These are phyloP conservation scores for Silene coronaria DNA, from an alignment of 179 eudicot species.

Conservation along the genomic window DNA sequence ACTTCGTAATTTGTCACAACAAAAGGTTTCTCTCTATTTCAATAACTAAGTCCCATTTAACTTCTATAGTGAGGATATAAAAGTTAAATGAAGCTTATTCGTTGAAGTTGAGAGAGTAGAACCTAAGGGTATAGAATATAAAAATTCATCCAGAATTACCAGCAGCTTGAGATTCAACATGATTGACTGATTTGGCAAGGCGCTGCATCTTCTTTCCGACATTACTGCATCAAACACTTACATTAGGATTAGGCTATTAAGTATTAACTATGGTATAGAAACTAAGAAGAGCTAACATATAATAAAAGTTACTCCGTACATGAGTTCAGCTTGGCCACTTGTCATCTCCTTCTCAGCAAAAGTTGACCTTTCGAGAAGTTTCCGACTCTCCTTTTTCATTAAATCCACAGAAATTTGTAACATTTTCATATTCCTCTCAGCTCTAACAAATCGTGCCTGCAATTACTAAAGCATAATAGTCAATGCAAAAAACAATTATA, in stretches of 20 bases:
- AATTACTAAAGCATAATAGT: conserved; percentile 1
- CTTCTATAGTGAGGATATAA: background rate
- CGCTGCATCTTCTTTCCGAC: conserved; percentile 53
- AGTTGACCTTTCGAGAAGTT: conserved; percentile 77
- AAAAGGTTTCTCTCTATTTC: background rate
- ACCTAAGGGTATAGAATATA: background rate
- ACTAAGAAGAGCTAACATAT: background rate
- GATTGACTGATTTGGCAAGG: conserved; percentile 58
- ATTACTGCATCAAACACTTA: conserved; percentile 37
- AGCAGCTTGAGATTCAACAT: conserved; percentile 60
- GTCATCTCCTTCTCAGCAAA: conserved; percentile 89
- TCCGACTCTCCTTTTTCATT: conserved; percentile 78
- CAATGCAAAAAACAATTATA: conserved; percentile 5
- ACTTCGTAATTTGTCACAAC: background rate
- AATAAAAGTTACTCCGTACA: conserved; percentile 43
- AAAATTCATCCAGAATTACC: conserved; percentile 33
- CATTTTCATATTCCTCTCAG: conserved; percentile 68
- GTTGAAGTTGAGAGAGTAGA: background rate
- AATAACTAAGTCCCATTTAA: background rate
- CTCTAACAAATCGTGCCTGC: conserved; percentile 73
- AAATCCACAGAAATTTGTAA: conserved; percentile 68
- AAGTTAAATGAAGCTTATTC: background rate
- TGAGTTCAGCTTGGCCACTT: conserved; percentile 56
- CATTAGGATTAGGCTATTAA: conserved; percentile 3
- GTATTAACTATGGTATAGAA: background rate